Evolutionary conservation across 1,284 basidiomycete species (phyloP), one percentile per base, ranked within the genome.

Genomic region (Ganoderma sinense): DNA sequence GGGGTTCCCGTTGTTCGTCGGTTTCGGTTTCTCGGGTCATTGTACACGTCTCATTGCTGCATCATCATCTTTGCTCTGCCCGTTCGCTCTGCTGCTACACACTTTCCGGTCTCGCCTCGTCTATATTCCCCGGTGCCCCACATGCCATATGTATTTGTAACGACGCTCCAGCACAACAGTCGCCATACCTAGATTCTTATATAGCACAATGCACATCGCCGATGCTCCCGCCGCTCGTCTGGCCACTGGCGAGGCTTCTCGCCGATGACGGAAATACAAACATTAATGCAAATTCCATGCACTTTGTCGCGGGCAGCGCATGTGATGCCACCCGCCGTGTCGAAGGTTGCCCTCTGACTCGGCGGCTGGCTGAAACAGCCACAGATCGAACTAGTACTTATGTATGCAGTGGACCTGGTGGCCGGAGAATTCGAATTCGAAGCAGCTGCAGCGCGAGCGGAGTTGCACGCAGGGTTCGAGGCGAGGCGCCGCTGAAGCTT

Each of bases 121-220:
- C 48, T 51, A 51, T 26, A 14, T 51, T 26, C 26, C 23, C 48
- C 23, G 14, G 48, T 51, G 4, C 23, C n/a, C 45, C 48, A n/a
- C 41, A 13, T 41, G 14, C 45, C 45, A 56, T 56, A 29, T 56
- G 53, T 56, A 56, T 56, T 23, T 56, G 53, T 31, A 56, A 51
- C 48, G 23, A 51, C n/a, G 11, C 31, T 6, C 16, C 18, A 29
- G 48, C 53, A 31, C 23, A 56, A 56, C 16, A 33, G 6, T 29
- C 53, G 7, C 29, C 29, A 31, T 56, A 56, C 10, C 29, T 31
- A 56, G 18, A 36, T n/a, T n/a, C n/a, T n/a, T 36, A 36, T 36
- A 36, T 36, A 36, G 36, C 36, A 36, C 36, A 36, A n/a, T n/a
- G n/a, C 36, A 36, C 18, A 48, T 41, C 41, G 41, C 53, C 53